Base-by-base conservation (phyloP, 1,284 basidiomycete genomes). In the Crepidotus sp. region DNA sequence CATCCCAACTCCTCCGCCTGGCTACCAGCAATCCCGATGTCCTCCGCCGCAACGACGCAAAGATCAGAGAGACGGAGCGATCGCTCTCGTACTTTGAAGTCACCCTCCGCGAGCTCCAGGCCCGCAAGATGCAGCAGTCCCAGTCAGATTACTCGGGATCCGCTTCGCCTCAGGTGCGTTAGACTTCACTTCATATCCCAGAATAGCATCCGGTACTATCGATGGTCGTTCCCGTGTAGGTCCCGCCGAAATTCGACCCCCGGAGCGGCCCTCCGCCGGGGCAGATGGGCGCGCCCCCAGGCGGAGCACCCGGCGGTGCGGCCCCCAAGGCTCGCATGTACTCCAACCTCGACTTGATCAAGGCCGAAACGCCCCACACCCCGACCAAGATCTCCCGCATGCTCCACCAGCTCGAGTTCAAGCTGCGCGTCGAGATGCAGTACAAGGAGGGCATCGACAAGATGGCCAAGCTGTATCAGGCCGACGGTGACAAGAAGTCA, bases 351-450 rank as follows among this genome's bases (percentile, higher is more conserved):
- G 96, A 99, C 71, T 72, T 99, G 53, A 89, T 97, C 66, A 95
- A 95, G 65, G 93, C 94, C 55, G 96, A 99, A 67, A 95, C 94
- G 29, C 95, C 95, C 15, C 81, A 95, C 60, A 95, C 92, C 17
- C 87, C 92, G 4, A 88, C 91, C 52, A 98, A 97, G 72, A 98
- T 99, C 62, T 89, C 92, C 36, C 82, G 83, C 55, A 98, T 98
- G 95, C 79, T 98, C 46, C 93, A 98, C 65, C 94, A 98, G 66
- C 83, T 99, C 54, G 94, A 98, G 65, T 98, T 97, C 78, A 98
- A 98, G 70, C 83, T 98, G 41, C 91, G 95, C 65, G 90, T 98
- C 55, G 96, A 99, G 66, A 82, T 88, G 70, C 94, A 98, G 67
- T 98, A 98, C 74, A 96, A 96, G 71, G 79, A 84, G 59, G 96